phyloP scores from a whole-genome alignment of 2,329 filamentous ascomycete species.

The Bipolaris sorokiniana region DNA sequence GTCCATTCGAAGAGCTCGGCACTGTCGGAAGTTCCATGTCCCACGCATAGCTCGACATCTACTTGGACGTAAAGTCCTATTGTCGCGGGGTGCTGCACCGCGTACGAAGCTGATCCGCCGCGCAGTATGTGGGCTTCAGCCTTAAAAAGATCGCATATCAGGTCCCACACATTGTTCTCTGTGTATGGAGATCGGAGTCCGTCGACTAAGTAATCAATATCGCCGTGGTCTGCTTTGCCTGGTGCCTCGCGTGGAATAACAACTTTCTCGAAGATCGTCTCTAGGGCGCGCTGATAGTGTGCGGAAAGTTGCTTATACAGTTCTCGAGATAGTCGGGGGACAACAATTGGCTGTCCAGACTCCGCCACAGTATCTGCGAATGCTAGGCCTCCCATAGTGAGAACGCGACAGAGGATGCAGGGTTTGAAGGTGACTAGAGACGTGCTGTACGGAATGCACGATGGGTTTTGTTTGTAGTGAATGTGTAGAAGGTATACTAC shows the following conservation, averaged over 20 bases:
- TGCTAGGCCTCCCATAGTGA: slow-evolving; percentile 67
- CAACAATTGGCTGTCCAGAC: slow-evolving; percentile 57
- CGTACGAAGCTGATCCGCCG: slow-evolving; percentile 52
- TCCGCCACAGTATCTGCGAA: slow-evolving; percentile 35
- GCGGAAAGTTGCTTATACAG: slow-evolving; percentile 63
- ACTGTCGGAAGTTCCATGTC: slow-evolving; percentile 32
- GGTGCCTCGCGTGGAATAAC: slow-evolving; percentile 71
- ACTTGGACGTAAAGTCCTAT: slow-evolving; percentile 65
- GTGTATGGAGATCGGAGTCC: slow-evolving; percentile 22
- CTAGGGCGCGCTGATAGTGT: slow-evolving; percentile 56
- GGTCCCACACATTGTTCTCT: slow-evolving; percentile 25
- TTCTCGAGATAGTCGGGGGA: slow-evolving; percentile 68
- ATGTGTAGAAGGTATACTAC: background rate
- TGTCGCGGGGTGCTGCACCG: slow-evolving; percentile 54
- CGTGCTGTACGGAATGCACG: background rate
- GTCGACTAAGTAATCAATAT: slow-evolving; percentile 72
- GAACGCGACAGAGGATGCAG: background rate
- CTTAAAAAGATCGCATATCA: slow-evolving; percentile 53
- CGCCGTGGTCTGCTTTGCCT: slow-evolving; percentile 70
- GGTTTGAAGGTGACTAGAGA: background rate
- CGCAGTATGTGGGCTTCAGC: slow-evolving; percentile 48
- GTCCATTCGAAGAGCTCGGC: slow-evolving; percentile 62
- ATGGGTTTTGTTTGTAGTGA: background rate
- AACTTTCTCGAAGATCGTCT: slow-evolving; percentile 61
- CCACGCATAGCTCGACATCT: slow-evolving; percentile 66